Percentiles rank a stretch among this genome's conserved stretches.
Evolutionary conservation across 192 early-diverging fungal species (phyloP).

Genomic region (Backusella morwellensis): DNA sequence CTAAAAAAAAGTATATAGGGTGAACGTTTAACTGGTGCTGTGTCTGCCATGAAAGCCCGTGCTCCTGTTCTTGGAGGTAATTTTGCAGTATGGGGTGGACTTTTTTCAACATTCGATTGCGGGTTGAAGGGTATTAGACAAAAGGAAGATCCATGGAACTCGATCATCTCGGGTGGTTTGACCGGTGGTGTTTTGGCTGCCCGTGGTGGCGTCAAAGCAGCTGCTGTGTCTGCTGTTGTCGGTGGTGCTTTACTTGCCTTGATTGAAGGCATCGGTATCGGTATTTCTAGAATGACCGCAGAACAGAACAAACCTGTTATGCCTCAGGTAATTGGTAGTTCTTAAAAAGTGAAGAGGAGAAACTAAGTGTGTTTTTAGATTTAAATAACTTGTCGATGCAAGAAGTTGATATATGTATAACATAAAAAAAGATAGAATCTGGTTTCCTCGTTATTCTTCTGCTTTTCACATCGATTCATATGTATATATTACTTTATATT

Average conservation of each 20-base stretch:
- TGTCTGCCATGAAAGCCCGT: slow-evolving; percentile 88
- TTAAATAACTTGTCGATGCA: neutral
- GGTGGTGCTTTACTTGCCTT: slow-evolving; percentile 91
- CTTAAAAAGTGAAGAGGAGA: neutral
- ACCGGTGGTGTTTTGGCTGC: slow-evolving; percentile 95
- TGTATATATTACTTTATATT: neutral
- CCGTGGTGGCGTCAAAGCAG: slow-evolving; percentile 75
- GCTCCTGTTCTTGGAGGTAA: slow-evolving; percentile 97
- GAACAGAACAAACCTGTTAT: slow-evolving; percentile 58
- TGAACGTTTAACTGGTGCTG: slow-evolving; percentile 85
- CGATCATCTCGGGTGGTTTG: slow-evolving; percentile 90
- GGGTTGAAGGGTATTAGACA: slow-evolving; percentile 88
- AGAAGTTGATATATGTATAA: neutral
- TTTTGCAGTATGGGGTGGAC: slow-evolving; percentile 99
- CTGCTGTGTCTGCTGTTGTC: slow-evolving; percentile 85
- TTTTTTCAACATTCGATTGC: slow-evolving; percentile 98
- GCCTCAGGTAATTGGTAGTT: slow-evolving; percentile 35
- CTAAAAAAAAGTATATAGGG: slow-evolving; percentile 40
- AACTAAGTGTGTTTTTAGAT: neutral
- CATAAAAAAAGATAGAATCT: neutral
- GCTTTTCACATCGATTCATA: neutral
- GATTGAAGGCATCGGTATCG: slow-evolving; percentile 93
- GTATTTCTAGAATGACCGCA: slow-evolving; percentile 66
- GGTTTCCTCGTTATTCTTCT: neutral
- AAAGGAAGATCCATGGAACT: slow-evolving; percentile 99